Evolutionary conservation across 1,139 yeast species (phyloP).

Genomic region (Insectozyma bohioensis): DNA sequence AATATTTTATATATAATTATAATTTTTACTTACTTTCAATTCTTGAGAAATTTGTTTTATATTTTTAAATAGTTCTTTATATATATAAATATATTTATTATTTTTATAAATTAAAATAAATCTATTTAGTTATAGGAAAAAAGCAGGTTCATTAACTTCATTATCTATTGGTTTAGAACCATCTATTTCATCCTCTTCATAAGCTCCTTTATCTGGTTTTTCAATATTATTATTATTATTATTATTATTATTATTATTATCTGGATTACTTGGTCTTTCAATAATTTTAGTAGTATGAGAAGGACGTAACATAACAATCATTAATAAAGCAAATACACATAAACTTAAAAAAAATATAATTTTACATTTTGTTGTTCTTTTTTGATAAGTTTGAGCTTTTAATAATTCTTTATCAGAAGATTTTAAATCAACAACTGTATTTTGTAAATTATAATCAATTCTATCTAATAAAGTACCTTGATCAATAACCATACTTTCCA

Average conservation of each 20-base stretch:
- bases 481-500: conserved; percentile 89
- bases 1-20: too few relatives aligned
- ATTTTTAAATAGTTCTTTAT: too few relatives aligned
- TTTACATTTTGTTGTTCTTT: conserved; percentile 88
- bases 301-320: conserved; percentile 74
- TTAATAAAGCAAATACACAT: conserved; percentile 68
- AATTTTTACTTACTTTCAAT: too few relatives aligned
- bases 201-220: conserved; percentile 9
- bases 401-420: conserved; percentile 76
- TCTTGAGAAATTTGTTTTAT: too few relatives aligned
- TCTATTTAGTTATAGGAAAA: too few relatives aligned
- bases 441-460: conserved; percentile 86
- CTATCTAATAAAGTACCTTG: conserved; percentile 93
- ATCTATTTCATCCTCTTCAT: conserved; percentile 3
- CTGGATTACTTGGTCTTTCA: conserved; percentile 19
- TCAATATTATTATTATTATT: conserved; percentile 1
- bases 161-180: not conserved
- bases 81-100: too few relatives aligned
- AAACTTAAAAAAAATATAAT: conserved; percentile 71
- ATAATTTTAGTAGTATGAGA: conserved; percentile 23
- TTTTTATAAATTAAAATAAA: too few relatives aligned
- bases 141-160: conserved; percentile 10
- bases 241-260: not conserved
- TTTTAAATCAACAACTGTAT: conserved; percentile 72
- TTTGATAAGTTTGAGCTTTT: conserved; percentile 78